phyloP scores from a whole-genome alignment of 1,284 basidiomycete genomes.

The Flammula alnicola region DNA sequence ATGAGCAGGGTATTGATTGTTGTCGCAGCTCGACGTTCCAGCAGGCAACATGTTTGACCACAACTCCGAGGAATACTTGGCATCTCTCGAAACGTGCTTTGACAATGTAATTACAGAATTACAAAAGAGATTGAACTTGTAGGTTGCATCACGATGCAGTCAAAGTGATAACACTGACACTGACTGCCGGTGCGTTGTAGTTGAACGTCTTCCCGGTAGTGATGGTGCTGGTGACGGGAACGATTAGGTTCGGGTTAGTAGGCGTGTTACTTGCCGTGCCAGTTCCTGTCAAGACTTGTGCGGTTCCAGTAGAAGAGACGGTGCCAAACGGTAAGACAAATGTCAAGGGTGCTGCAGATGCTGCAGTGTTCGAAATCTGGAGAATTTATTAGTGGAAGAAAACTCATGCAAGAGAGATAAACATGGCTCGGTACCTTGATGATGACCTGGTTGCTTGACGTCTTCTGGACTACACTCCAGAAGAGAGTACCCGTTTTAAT shows the following conservation, averaged over 20 bases:
- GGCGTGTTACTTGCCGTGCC: constrained; percentile 60
- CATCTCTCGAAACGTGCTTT: constrained; percentile 38
- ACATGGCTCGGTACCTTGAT: constrained; percentile 53
- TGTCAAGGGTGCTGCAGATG: constrained; percentile 42
- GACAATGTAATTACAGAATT: constrained; percentile 29
- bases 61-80: constrained; percentile 64
- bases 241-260: constrained; percentile 47
- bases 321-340: constrained; percentile 59
- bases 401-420: neutral
- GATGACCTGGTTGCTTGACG: constrained; percentile 46
- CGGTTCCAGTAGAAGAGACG: constrained; percentile 47
- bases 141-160: constrained; percentile 30
- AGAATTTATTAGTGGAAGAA: neutral
- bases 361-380: constrained; percentile 61
- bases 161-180: constrained; percentile 57
- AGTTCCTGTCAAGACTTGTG: constrained; percentile 52
- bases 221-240: constrained; percentile 50
- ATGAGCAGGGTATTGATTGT: neutral
- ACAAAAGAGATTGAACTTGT: constrained; percentile 21
- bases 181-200: constrained; percentile 62
- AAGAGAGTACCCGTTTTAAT: constrained; percentile 49
- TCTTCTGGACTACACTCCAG: constrained; percentile 64
- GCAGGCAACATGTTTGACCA: constrained; percentile 73
- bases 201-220: constrained; percentile 52
- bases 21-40: constrained; percentile 66